Conservation (phyloP, 805 yeast genomes). For the Brettanomyces bruxellensis region DNA sequence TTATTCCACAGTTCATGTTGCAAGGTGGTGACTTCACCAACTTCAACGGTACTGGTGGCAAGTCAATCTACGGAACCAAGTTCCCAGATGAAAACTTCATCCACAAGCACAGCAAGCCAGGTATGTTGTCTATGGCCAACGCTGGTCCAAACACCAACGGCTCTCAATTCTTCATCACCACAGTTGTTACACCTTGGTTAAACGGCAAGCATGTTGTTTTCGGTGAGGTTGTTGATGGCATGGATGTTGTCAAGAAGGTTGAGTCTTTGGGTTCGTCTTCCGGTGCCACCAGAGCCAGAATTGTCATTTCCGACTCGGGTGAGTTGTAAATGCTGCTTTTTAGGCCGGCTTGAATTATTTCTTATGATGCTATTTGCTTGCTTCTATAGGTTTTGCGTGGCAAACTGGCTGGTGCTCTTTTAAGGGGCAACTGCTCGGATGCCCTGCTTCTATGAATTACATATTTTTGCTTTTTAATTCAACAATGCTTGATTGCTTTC, state of each 20-base stretch:
- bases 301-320: constrained; percentile 52
- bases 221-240: constrained; percentile 67
- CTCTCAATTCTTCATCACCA: constrained; percentile 83
- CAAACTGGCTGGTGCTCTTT: too few species aligned
- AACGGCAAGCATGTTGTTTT: constrained; percentile 74
- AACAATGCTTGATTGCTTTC: too few species aligned
- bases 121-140: constrained; percentile 85
- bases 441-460: too few species aligned
- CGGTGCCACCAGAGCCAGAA: constrained; percentile 41
- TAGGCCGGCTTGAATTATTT: too few species aligned
- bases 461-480: too few species aligned
- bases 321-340: constrained; percentile 29
- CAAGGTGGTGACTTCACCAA: constrained; percentile 89
- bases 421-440: too few species aligned
- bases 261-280: constrained; percentile 54
- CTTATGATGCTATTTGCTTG: too few species aligned
- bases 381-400: too few species aligned
- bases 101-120: constrained; percentile 69
- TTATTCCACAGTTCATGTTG: constrained; percentile 92
- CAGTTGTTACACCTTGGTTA: constrained; percentile 70
- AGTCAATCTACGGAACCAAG: constrained; percentile 69
- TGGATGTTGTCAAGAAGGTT: constrained; percentile 69
- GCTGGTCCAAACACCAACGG: constrained; percentile 92
- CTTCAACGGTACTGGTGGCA: constrained; percentile 92
- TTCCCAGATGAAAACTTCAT: constrained; percentile 55